Evolutionary conservation across 2,329 filamentous ascomycete species (phyloP).

Genomic region (Calonectria henricotiae): DNA sequence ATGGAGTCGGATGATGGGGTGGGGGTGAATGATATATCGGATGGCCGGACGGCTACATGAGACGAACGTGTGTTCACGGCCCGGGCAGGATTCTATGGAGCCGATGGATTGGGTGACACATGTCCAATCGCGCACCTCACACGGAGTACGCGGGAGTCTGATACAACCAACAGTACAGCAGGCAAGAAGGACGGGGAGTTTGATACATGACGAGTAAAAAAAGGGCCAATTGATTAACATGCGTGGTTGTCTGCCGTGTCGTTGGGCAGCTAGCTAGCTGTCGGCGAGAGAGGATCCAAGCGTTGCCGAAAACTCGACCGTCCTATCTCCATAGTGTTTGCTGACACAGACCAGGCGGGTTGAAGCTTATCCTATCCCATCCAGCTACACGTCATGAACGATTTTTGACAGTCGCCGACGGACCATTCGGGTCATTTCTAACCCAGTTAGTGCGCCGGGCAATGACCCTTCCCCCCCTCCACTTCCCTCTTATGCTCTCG

Average conservation of each 20-base stretch:
- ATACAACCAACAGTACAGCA: too few species aligned
- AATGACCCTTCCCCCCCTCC: neutral
- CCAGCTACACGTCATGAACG: neutral
- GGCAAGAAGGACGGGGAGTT: too few species aligned
- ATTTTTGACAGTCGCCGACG: neutral
- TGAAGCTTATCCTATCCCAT: slow-evolving; percentile 16
- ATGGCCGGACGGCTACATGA: neutral
- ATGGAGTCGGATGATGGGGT: neutral
- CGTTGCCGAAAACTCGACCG: neutral
- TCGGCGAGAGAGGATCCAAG: neutral
- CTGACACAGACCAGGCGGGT: neutral
- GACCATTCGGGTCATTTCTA: slow-evolving; percentile 7
- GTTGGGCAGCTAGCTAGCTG: neutral
- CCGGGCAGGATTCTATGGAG: slow-evolving; percentile 19
- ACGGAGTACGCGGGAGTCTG: slow-evolving; percentile 5
- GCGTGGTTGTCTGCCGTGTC: neutral
- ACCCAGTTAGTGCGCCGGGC: neutral
- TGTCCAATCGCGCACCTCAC: neutral
- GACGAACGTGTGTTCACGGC: slow-evolving; percentile 17
- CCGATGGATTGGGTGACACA: slow-evolving; percentile 3
- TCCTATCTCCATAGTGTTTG: slow-evolving; percentile 7
- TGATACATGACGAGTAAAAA: neutral
- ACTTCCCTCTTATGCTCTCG: neutral
- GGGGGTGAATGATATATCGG: slow-evolving; percentile 5
- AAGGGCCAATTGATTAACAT: neutral